A percentile compares a stretch with the other conserved stretches of the same genome.
phyloP scores from a whole-genome alignment of 768 basidiomycete genomes.

The Sistotremastrum niveocremeum region DNA sequence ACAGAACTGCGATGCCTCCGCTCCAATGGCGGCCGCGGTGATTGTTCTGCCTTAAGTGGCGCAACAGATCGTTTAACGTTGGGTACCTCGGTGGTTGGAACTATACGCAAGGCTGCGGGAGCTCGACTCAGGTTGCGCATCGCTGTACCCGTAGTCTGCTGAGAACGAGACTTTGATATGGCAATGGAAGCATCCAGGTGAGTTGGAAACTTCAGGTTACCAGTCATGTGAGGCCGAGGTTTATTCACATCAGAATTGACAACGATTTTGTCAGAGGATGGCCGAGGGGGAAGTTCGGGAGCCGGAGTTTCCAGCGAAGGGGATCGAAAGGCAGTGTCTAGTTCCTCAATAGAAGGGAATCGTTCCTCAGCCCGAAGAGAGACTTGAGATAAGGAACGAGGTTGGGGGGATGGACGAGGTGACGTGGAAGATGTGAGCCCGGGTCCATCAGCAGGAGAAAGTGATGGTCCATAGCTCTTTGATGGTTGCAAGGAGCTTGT shows the following conservation, averaged over 20 bases:
- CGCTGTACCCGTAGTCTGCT: slow-evolving; percentile 40
- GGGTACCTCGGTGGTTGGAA: slow-evolving; percentile 8
- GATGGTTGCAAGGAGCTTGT: no score
- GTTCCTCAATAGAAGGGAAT: slow-evolving; percentile 80
- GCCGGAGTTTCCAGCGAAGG: slow-evolving; percentile 10
- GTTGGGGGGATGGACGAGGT: slow-evolving; percentile 17
- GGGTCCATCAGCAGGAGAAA: slow-evolving; percentile 21
- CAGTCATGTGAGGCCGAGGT: no score
- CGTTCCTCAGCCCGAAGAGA: slow-evolving; percentile 46
- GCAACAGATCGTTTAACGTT: background rate
- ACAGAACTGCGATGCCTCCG: slow-evolving; percentile 35
- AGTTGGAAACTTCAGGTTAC: no score
- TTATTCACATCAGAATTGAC: no score
- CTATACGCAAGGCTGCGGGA: background rate
- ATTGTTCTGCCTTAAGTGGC: background rate
- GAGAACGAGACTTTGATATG: slow-evolving; percentile 23
- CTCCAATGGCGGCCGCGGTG: slow-evolving; percentile 31
- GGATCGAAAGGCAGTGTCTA: slow-evolving; percentile 42
- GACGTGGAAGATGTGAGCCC: slow-evolving; percentile 9
- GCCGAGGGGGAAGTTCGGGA: background rate
- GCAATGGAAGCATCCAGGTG: no score
- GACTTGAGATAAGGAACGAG: slow-evolving; percentile 19
- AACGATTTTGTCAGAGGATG: no score
- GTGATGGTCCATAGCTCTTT: slow-evolving; percentile 7
- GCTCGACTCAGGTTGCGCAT: slow-evolving; percentile 28